phyloP scores from a whole-genome alignment of 805 yeast genomes.

The Pichia pseudocactophila region DNA sequence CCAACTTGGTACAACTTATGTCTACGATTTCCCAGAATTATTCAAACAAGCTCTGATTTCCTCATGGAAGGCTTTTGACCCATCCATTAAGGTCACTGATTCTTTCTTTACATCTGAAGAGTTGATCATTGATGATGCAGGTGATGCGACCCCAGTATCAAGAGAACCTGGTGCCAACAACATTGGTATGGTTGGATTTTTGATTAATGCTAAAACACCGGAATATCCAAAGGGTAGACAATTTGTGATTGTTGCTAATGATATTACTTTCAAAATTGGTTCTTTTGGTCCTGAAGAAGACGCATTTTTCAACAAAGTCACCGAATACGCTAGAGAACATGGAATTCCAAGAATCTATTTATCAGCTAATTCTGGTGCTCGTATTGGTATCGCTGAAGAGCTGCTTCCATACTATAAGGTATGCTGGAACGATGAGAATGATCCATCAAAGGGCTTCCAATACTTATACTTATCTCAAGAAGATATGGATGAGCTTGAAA shows the following conservation, averaged over 20 bases:
- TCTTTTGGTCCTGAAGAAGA: conserved; percentile 98
- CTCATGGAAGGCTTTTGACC: conserved; percentile 69
- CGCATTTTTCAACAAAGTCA: conserved; percentile 81
- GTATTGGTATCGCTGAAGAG: conserved; percentile 98
- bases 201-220: conserved; percentile 84
- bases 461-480: conserved; percentile 77
- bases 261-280: conserved; percentile 95
- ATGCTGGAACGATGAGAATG: conserved; percentile 76
- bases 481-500: conserved; percentile 47
- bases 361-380: conserved; percentile 98
- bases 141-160: conserved; percentile 73
- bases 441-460: conserved; percentile 80
- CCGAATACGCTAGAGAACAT: conserved; percentile 79
- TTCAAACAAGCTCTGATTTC: conserved; percentile 86
- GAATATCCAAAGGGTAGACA: conserved; percentile 96
- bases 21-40: conserved; percentile 97
- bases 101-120: conserved; percentile 75
- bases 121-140: conserved; percentile 76
- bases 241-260: conserved; percentile 89
- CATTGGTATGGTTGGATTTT: conserved; percentile 97
- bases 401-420: conserved; percentile 81
- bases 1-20: conserved; percentile 95
- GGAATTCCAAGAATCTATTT: conserved; percentile 95
- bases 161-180: conserved; percentile 96
- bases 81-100: conserved; percentile 53